Evolutionary conservation across 225 moss, liverwort and hornwort genomes (phyloP), one percentile per base, ranked within the genome.

Genomic region (Sphagnum contortum): DNA sequence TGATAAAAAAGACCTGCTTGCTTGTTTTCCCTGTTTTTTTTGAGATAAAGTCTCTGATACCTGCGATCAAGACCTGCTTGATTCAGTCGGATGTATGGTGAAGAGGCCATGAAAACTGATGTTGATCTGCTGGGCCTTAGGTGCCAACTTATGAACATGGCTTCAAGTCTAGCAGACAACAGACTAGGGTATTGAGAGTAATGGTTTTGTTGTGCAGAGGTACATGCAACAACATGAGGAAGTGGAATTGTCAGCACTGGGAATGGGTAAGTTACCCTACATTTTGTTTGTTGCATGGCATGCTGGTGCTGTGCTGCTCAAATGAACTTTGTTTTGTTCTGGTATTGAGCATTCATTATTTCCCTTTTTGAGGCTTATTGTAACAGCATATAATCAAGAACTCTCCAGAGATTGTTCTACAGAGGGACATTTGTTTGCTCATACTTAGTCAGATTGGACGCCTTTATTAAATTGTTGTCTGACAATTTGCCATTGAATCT

Each of bases 171-270:
- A 29, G 29, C 29, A 29, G 29, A 29, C 29, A 29, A 29, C 29
- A 29, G 29, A 29, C 29, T 29, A 29, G 29, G 29, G 29, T 29
- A 29, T 29, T 29, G 29, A 29, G 29, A 29, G 29, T 61, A 12
- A 48, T 48, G 7, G 61, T 11, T 29, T 12, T 64, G n/a, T 10
- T 6, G 13, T 76, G 77, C 69, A 86, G 85, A 86, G 85, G 74
- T 86, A 81, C 66, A 86, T 86, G 85, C 85, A 86, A 66, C 85
- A 86, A 74, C 82, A 86, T 55, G 85, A 86, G 48, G 85, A 86
- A 67, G 85, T 86, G 59, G 85, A 86, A 69, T 68, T 86, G 45
- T 86, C 85, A 58, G 85, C 85, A 47, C 68, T 86, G 66, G 86
- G 86, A 72, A 86, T 86, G 86, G 86, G 86, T 86, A 75, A 9